Conservation (phyloP, 345 rosid genomes). For the Toxicodendron radicans region DNA sequence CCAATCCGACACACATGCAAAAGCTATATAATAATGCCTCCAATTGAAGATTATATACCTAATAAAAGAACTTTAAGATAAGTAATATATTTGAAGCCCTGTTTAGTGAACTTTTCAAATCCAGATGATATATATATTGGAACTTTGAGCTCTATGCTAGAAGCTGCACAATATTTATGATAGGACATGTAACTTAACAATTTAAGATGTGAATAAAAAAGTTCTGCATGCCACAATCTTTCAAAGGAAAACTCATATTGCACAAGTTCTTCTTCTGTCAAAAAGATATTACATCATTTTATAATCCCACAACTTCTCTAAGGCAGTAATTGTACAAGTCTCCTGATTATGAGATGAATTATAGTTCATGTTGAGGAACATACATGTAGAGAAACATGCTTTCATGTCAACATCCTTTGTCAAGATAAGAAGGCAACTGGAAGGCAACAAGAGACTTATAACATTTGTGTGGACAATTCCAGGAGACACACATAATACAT, state of each 20-base stretch:
- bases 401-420: neutral
- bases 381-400: neutral
- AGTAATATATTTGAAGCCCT: neutral
- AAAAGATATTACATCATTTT: neutral
- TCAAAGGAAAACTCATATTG: no score
- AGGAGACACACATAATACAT: slow-evolving; percentile 79
- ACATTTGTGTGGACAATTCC: slow-evolving; percentile 92
- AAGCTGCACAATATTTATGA: neutral
- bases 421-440: slow-evolving; percentile 18
- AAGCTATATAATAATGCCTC: neutral
- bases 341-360: neutral
- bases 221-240: neutral
- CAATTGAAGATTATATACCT: neutral
- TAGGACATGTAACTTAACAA: neutral
- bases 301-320: neutral
- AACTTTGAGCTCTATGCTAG: neutral
- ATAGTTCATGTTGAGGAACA: neutral
- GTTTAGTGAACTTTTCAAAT: neutral
- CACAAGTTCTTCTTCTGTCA: neutral
- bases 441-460: slow-evolving; percentile 55
- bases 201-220: neutral
- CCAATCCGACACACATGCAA: neutral
- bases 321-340: slow-evolving; percentile 6
- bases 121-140: neutral
- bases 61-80: neutral